Evolutionary conservation across 2,329 filamentous ascomycete species (phyloP), one percentile per base, ranked within the genome.

Genomic region (Pyricularia sp.): DNA sequence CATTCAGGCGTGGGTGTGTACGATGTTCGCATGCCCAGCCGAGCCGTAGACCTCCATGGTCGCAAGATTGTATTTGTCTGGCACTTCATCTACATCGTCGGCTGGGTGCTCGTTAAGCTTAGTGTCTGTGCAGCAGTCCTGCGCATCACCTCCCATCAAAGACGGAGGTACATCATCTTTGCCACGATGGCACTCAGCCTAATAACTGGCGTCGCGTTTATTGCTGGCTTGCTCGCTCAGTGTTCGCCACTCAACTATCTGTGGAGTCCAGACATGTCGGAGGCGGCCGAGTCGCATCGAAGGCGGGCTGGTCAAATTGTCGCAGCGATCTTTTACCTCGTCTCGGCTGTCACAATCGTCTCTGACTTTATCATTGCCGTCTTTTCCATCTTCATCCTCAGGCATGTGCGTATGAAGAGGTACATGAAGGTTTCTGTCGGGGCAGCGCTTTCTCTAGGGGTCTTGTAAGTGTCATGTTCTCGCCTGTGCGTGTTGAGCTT

Each of bases 341-440:
- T n/a, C 10, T 65, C 64, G 31, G 64, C 31, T 25, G 64, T 65
- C 31, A 23, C 25, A 31, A 65, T 65, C 17, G 17, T 42, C 64
- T 25, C 64, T 12, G 64, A 65, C 33, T 73, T 73, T 66, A 70
- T 69, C 0, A 64, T 77, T 2, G 69, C 69, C 0, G 73, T 75
- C 1, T 71, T 78, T 2, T 67, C 74, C 0, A 68, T 77, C 4
- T 71, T 77, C 1, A 50, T 77, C 30, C 68, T 77, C 0, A 74
- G 74, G 68, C 73, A 74, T 2, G 63, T 76, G 2, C 73, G 76
- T 65, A 74, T 77, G 74, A 17, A 70, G 59, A 36, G 69, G 1
- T 68, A 72, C 12, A 61, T 73, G 1, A 73, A 67, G 26, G 12
- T 67, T n/a, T 67, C 42, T 10, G 28, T 67, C 42, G 25, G 65